Evolutionary conservation across 2,329 filamentous ascomycete species (phyloP).

Genomic region (Ceratocystis albifundus): DNA sequence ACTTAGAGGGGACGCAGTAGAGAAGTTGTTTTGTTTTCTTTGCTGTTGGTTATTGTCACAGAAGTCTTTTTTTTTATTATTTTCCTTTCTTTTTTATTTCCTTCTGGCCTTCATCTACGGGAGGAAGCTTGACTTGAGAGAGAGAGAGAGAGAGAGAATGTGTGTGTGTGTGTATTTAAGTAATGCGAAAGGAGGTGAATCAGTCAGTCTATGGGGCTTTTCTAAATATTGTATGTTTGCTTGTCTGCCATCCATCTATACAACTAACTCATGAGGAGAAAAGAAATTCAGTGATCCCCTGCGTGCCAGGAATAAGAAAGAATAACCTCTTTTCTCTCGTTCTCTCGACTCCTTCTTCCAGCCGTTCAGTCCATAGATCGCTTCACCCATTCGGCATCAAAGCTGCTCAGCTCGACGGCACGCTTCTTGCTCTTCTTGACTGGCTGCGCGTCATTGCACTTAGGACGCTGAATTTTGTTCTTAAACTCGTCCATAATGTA

Average conservation of each 20-base stretch:
- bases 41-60: not conserved
- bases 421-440: conserved; percentile 26
- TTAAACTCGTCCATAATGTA: conserved; percentile 54
- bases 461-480: conserved; percentile 41
- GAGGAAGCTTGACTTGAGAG: not conserved
- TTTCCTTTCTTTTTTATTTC: not conserved
- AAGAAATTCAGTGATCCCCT: too few species aligned
- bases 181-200: not conserved
- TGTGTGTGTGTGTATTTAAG: too few species aligned
- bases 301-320: too few species aligned
- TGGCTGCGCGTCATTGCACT: conserved; percentile 42
- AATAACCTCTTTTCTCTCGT: too few species aligned
- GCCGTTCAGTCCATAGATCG: conserved; percentile 32
- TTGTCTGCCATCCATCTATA: not conserved
- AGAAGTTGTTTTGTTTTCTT: too few species aligned
- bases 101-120: not conserved
- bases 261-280: too few species aligned
- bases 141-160: too few species aligned
- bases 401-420: conserved; percentile 38
- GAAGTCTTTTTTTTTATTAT: not conserved
- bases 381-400: conserved; percentile 40
- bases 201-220: not conserved
- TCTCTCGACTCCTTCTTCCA: too few species aligned
- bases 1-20: not conserved
- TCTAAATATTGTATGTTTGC: not conserved